A percentile compares a stretch with the other conserved stretches of the same genome.
phyloP scores from a whole-genome alignment of 352 stramenopile genomes.

The Phytopythium montanum region DNA sequence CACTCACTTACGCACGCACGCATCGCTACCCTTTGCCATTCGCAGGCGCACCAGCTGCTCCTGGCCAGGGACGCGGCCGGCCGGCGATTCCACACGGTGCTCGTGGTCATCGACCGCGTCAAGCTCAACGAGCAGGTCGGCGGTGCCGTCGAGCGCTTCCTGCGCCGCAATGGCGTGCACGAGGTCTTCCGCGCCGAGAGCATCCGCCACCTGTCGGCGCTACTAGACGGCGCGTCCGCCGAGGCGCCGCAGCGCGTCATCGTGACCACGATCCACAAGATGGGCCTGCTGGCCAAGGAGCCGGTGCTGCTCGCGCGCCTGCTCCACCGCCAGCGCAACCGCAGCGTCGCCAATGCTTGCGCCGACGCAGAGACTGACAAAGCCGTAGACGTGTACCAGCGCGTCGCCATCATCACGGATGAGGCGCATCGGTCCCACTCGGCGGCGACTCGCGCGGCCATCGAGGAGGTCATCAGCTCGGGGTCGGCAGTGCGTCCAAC shows the following conservation, averaged over 20 bases:
- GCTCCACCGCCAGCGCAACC: slow-evolving; percentile 37
- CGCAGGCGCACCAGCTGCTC: slow-evolving; percentile 61
- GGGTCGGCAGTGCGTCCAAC: slow-evolving; percentile 31
- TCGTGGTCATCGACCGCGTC: slow-evolving; percentile 79
- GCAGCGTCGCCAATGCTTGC: not conserved
- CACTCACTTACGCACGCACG: not conserved
- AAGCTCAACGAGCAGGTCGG: slow-evolving; percentile 82
- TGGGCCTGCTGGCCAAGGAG: slow-evolving; percentile 65
- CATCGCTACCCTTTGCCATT: not conserved
- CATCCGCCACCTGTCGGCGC: slow-evolving; percentile 57
- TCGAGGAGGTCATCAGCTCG: slow-evolving; percentile 60
- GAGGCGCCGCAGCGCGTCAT: slow-evolving; percentile 47
- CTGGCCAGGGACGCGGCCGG: slow-evolving; percentile 35
- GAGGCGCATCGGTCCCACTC: slow-evolving; percentile 82
- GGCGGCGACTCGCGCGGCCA: slow-evolving; percentile 54
- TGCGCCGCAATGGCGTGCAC: slow-evolving; percentile 68
- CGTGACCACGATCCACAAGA: slow-evolving; percentile 82
- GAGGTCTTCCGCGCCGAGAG: slow-evolving; percentile 70
- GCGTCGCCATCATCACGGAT: slow-evolving; percentile 79
- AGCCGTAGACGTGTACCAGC: slow-evolving; percentile 29
- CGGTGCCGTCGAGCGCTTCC: slow-evolving; percentile 60
- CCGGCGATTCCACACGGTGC: slow-evolving; percentile 66
- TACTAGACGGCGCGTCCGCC: slow-evolving; percentile 29
- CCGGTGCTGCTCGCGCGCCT: slow-evolving; percentile 62
- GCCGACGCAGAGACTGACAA: not conserved